phyloP scores from a whole-genome alignment of 371 early-diverging fungal genomes.

The Haplosporangium sp. region DNA sequence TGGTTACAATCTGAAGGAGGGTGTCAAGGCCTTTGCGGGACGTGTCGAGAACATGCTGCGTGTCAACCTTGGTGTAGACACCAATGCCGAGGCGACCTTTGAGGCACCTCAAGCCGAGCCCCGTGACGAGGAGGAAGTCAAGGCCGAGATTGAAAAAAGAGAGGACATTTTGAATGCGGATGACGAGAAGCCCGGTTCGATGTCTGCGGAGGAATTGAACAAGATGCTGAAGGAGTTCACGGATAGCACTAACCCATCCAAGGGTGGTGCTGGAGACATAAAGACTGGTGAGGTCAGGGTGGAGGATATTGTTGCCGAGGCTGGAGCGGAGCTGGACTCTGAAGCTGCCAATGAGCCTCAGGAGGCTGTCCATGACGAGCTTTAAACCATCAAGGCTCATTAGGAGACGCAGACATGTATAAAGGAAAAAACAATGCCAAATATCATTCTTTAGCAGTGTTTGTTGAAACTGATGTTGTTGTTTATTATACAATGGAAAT shows the following conservation, averaged over 20 bases:
- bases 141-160: slow-evolving; percentile 53
- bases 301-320: slow-evolving; percentile 43
- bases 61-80: slow-evolving; percentile 68
- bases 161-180: slow-evolving; percentile 54
- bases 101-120: slow-evolving; percentile 56
- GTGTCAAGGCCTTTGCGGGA: slow-evolving; percentile 66
- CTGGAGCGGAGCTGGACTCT: slow-evolving; percentile 51
- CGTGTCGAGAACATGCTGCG: slow-evolving; percentile 81
- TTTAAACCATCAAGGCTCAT: slow-evolving; percentile 9
- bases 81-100: slow-evolving; percentile 56
- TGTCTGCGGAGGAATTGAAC: slow-evolving; percentile 44
- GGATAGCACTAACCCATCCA: slow-evolving; percentile 46
- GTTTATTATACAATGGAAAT: no score
- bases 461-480: no score
- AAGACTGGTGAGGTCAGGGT: slow-evolving; percentile 17
- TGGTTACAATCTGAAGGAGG: slow-evolving; percentile 76
- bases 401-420: no score
- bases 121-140: slow-evolving; percentile 49
- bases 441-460: no score
- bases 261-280: slow-evolving; percentile 9
- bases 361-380: slow-evolving; percentile 42
- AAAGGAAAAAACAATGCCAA: no score
- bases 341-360: slow-evolving; percentile 14
- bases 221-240: slow-evolving; percentile 49
- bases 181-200: slow-evolving; percentile 30